Base-by-base conservation (phyloP, 345 rosid species). In the Adansonia digitata region DNA sequence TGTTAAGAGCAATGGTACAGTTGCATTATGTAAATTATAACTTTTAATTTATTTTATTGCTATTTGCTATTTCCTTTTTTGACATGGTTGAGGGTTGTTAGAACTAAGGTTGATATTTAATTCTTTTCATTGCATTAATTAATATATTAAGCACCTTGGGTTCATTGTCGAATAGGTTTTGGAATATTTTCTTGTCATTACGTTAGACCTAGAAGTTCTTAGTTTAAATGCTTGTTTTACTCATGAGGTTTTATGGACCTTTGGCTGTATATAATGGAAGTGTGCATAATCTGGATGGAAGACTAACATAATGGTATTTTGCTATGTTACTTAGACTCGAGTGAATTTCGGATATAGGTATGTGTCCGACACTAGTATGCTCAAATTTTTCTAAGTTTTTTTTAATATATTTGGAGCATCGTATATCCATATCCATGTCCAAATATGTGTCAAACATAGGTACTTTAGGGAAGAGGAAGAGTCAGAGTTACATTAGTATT, bases 1-100 rank as follows among this genome's bases (percentile, higher is more conserved):
- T 81, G 63, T 78, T 93, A 69, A 91, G 90, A 80, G 99, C 94
- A 78, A 93, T 89, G 99, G 99, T 96, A 89, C 17, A 84, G 59
- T 67, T 46, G 62, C 71, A 55, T 46, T 69, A 40, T 10, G 5
- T 24, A 64, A 57, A 61, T 48, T 49, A 57, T 26, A 8, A 29
- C n/a, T 48, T 71, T 18, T 20, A 29, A 43, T 55, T 70, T 20
- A 20, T 31, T 26, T 31, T 40, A 10, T 77, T 70, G 13, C 14
- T 57, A 59, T 46, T 59, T 18, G 18, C 31, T 57, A 26, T 55
- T 68, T 64, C n/a, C n/a, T n/a, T 26, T 42, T 51, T 49, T 22
- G 20, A 71, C 31, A 11, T 51, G 61, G 27, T 71, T 53, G 34
- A 71, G 27, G 15, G n/a, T 17, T 48, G 26, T 69, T 26, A 69